phyloP scores from a whole-genome alignment of 331 rosid species.

The Malus hybrid region DNA sequence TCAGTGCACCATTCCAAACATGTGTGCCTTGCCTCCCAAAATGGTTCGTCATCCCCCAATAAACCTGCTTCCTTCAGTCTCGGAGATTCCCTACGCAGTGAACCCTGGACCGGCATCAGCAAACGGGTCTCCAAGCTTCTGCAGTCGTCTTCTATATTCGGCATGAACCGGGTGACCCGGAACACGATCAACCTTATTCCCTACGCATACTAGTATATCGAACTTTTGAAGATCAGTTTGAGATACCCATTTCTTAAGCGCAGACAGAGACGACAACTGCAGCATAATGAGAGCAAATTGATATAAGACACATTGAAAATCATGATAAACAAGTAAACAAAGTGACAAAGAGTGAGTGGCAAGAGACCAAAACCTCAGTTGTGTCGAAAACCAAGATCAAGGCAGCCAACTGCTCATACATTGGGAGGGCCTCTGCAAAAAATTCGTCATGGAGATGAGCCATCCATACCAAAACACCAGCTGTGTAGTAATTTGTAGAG shows the following conservation, averaged over 20 bases:
- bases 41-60: conserved; percentile 47
- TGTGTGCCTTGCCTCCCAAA: conserved; percentile 46
- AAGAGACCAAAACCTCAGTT: conserved; percentile 52
- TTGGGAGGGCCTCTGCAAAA: conserved; percentile 45
- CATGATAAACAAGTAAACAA: not conserved
- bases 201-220: conserved; percentile 73
- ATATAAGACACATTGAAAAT: too few relatives aligned
- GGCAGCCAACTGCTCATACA: not conserved
- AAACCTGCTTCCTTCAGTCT: conserved; percentile 78
- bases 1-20: conserved; percentile 76
- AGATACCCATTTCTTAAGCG: conserved; percentile 63
- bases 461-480: too few relatives aligned
- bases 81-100: conserved; percentile 65
- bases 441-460: not conserved
- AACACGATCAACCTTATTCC: conserved; percentile 82
- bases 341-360: not conserved
- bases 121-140: conserved; percentile 11
- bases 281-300: not conserved
- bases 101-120: conserved; percentile 20
- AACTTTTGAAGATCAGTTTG: conserved; percentile 54
- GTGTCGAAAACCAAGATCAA: conserved; percentile 21
- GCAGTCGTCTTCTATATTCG: conserved; percentile 59
- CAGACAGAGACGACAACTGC: conserved; percentile 63
- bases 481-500: conserved; percentile 58
- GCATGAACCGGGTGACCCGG: conserved; percentile 74